Evolutionary conservation across 2,329 filamentous ascomycete species (phyloP).

Genomic region (Phoma sp.): DNA sequence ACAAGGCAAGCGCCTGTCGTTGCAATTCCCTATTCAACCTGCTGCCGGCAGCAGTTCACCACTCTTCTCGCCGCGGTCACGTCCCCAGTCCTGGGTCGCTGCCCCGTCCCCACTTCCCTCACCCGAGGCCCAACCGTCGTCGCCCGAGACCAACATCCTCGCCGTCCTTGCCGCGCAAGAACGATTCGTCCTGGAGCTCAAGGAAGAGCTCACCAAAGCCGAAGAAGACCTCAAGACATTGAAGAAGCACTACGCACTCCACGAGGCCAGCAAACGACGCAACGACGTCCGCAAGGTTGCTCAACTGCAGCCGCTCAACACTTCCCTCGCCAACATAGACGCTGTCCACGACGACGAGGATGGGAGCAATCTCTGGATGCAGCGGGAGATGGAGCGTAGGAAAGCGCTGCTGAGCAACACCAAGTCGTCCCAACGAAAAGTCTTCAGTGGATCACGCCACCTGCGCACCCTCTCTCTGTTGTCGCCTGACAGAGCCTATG

Average conservation of each 20-base stretch:
- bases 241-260: constrained; percentile 82
- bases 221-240: constrained; percentile 77
- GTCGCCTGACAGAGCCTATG: constrained; percentile 62
- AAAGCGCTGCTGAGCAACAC: constrained; percentile 67
- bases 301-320: constrained; percentile 64
- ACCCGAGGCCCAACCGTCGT: constrained; percentile 31
- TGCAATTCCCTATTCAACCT: constrained; percentile 57
- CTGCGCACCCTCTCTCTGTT: constrained; percentile 78
- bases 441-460: constrained; percentile 69
- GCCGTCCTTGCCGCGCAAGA: constrained; percentile 93
- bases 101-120: constrained; percentile 38
- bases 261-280: constrained; percentile 79
- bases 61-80: constrained; percentile 40
- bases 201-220: constrained; percentile 84
- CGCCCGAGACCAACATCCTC: constrained; percentile 64
- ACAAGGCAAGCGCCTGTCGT: constrained; percentile 54
- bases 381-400: constrained; percentile 73
- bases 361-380: constrained; percentile 52
- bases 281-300: constrained; percentile 63
- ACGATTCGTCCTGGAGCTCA: constrained; percentile 85
- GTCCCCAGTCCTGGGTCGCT: constrained; percentile 49
- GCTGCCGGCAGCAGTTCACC: constrained; percentile 42
- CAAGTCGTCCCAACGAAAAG: constrained; percentile 58
- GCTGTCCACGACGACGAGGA: constrained; percentile 50
- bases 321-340: constrained; percentile 42